phyloP scores from a whole-genome alignment of 1,139 yeast genomes.

The Maudiozyma humilis region DNA sequence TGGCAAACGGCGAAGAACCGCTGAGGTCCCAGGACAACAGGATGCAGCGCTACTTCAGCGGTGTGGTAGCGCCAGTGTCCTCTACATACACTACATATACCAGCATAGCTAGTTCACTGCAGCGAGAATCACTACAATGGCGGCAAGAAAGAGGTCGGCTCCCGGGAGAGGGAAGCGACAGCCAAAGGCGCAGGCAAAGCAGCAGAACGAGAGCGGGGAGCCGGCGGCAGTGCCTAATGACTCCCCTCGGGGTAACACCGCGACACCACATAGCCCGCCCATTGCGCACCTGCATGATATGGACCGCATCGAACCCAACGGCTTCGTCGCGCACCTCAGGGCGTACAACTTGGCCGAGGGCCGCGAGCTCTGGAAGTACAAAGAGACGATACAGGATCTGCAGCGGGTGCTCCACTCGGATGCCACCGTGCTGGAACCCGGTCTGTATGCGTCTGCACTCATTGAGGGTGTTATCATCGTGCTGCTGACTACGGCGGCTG shows the following conservation, averaged over 20 bases:
- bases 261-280: neutral
- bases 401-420: neutral
- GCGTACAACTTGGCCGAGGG: neutral
- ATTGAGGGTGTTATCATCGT: constrained; percentile 17
- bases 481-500: constrained; percentile 21
- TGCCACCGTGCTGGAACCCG: neutral
- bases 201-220: neutral
- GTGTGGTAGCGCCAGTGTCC: too few relatives aligned
- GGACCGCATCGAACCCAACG: neutral
- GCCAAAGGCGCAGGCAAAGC: neutral
- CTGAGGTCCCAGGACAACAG: too few relatives aligned
- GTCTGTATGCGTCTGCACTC: neutral
- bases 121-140: too few relatives aligned
- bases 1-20: too few relatives aligned
- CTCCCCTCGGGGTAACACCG: neutral
- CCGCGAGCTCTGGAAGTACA: neutral
- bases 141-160: neutral
- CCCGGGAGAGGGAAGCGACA: neutral
- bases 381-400: neutral
- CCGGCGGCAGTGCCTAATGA: neutral
- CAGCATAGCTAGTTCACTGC: too few relatives aligned
- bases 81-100: too few relatives aligned
- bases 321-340: too few relatives aligned
- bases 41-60: too few relatives aligned
- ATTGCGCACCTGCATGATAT: neutral